Evolutionary conservation across 495 filamentous ascomycete species (phyloP).

Genomic region (Niebla homalea): DNA sequence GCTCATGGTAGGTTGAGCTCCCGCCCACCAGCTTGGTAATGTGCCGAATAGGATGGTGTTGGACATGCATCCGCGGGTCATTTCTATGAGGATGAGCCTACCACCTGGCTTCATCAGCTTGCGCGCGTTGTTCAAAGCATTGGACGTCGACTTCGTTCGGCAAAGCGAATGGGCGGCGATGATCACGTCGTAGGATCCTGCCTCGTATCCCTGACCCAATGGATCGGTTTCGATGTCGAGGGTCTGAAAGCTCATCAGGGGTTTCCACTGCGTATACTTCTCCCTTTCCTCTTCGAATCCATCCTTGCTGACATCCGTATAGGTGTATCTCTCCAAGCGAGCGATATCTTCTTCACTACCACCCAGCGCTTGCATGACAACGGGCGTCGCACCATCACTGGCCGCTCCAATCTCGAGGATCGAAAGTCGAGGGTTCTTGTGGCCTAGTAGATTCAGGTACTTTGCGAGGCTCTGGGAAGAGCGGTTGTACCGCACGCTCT

Average conservation of each 20-base stretch:
- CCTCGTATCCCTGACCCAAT: conserved; percentile 10
- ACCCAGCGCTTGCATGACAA: neutral
- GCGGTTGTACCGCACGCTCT: conserved; percentile 10
- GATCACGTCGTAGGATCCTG: conserved; percentile 13
- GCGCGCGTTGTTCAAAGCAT: conserved; percentile 4
- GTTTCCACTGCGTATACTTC: conserved; percentile 16
- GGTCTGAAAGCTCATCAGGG: conserved; percentile 2
- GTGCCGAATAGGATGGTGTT: conserved; percentile 10
- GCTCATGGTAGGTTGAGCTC: neutral
- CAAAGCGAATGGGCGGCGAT: conserved; percentile 12
- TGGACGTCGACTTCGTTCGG: conserved; percentile 18
- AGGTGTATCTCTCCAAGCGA: conserved; percentile 22
- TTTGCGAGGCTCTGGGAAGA: conserved; percentile 1
- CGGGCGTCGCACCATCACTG: conserved; percentile 22
- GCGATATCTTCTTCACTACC: neutral
- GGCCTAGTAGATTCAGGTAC: conserved; percentile 21
- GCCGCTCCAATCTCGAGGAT: conserved; percentile 42
- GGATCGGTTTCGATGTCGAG: conserved; percentile 7
- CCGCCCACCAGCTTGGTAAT: conserved; percentile 19
- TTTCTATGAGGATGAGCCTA: conserved; percentile 5
- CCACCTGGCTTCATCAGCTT: conserved; percentile 15
- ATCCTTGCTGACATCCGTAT: conserved; percentile 37
- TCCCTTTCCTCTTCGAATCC: conserved; percentile 32
- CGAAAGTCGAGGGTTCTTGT: conserved; percentile 27
- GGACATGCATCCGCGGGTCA: neutral